These are phyloP conservation scores for Hypocrella siamensis DNA, from an alignment of 2,329 filamentous ascomycete species.

Conservation along the genomic window DNA sequence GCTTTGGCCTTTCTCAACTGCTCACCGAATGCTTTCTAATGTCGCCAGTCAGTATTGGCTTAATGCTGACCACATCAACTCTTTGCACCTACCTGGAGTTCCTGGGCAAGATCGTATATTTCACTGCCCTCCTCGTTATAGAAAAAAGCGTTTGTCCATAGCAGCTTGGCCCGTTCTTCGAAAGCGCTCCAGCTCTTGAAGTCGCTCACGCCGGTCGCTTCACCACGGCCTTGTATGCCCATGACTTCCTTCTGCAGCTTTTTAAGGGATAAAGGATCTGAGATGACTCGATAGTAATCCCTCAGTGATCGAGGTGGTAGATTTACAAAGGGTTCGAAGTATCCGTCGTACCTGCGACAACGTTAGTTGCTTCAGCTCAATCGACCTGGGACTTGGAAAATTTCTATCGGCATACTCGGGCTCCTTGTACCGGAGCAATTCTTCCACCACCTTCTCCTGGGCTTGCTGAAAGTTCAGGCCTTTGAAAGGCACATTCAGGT, in stretches of 20 bases:
- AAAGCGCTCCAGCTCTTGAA: conserved; percentile 75
- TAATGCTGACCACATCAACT: background rate
- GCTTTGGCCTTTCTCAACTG: conserved; percentile 58
- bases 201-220: conserved; percentile 45
- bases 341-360: conserved; percentile 46
- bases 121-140: conserved; percentile 90
- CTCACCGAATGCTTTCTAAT: conserved; percentile 52
- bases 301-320: conserved; percentile 60
- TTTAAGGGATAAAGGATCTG: conserved; percentile 63
- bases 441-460: conserved; percentile 70
- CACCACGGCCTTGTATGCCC: conserved; percentile 53
- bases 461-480: conserved; percentile 69
- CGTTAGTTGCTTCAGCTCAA: conserved; percentile 7
- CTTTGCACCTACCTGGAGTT: conserved; percentile 51
- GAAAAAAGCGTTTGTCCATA: conserved; percentile 77
- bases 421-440: conserved; percentile 54
- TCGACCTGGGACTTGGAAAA: too few relatives aligned
- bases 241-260: conserved; percentile 63
- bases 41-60: conserved; percentile 5
- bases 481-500: conserved; percentile 45
- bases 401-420: too few relatives aligned
- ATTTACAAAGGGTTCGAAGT: conserved; percentile 60
- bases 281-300: conserved; percentile 78
- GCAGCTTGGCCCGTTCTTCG: conserved; percentile 60
- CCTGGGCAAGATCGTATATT: conserved; percentile 60